These are phyloP conservation scores for Cucurbita moschata DNA, from an alignment of 306 rosid species.

Conservation along the genomic window DNA sequence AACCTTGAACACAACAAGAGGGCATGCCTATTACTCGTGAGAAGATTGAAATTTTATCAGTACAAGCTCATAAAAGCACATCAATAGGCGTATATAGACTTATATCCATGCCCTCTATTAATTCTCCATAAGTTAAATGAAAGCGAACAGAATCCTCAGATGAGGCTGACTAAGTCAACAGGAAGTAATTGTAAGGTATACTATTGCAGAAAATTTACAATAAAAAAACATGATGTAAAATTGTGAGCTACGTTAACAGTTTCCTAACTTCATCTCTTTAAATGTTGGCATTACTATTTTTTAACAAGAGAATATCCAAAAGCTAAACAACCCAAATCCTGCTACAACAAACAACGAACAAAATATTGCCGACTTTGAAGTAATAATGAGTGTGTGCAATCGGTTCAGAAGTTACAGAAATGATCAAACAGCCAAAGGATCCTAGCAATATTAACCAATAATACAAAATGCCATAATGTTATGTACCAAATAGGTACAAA, in stretches of 20 bases:
- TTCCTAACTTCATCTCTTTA: background rate
- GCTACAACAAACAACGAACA: background rate
- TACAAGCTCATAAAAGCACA: constrained; percentile 1
- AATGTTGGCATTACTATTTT: background rate
- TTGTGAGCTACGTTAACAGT: background rate
- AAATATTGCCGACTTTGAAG: background rate
- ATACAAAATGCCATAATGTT: background rate
- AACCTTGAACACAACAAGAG: constrained; percentile 32
- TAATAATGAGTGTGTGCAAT: background rate
- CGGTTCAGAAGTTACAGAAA: background rate
- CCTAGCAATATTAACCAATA: background rate
- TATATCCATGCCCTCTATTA: background rate
- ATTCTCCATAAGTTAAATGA: background rate
- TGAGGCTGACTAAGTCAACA: background rate
- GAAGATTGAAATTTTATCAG: background rate
- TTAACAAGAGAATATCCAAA: background rate
- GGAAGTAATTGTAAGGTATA: background rate
- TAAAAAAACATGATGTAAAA: background rate
- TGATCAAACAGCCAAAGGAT: background rate
- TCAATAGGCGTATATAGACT: background rate
- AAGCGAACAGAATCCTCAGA: background rate
- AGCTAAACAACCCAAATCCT: background rate
- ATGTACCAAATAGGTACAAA: background rate
- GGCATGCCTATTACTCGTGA: background rate
- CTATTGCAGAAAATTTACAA: background rate